These are phyloP conservation scores for Russula brevipes DNA, from an alignment of 768 basidiomycete species.

Conservation along the genomic window DNA sequence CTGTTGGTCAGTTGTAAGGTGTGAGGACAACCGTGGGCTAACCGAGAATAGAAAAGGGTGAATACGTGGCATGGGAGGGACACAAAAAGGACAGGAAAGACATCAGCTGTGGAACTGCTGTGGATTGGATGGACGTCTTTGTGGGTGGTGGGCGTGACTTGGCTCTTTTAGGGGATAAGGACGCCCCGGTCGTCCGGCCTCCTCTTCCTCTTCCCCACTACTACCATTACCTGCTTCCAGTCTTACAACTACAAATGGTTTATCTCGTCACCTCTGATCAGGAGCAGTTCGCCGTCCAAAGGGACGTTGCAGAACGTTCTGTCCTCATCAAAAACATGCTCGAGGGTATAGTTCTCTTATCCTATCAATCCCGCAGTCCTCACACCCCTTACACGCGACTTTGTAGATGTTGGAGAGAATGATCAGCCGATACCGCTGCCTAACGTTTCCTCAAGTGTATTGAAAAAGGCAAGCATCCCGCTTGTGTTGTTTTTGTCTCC, in stretches of 20 bases:
- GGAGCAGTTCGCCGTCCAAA: slow-evolving; percentile 89
- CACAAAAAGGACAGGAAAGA: slow-evolving; percentile 44
- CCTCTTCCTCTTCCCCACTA: background rate
- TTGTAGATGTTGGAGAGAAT: slow-evolving; percentile 84
- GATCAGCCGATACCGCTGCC: slow-evolving; percentile 93
- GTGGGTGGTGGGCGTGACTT: background rate
- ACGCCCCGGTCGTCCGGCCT: too few relatives aligned
- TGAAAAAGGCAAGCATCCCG: slow-evolving; percentile 71
- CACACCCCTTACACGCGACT: slow-evolving; percentile 13
- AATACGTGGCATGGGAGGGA: slow-evolving; percentile 34
- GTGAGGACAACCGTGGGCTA: background rate
- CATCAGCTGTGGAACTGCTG: slow-evolving; percentile 31
- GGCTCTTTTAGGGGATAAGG: background rate
- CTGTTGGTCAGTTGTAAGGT: slow-evolving; percentile 33
- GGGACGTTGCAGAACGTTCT: slow-evolving; percentile 90
- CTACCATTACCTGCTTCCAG: slow-evolving; percentile 20
- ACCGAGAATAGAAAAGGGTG: slow-evolving; percentile 50
- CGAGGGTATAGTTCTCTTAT: slow-evolving; percentile 55
- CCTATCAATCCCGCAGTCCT: slow-evolving; percentile 3
- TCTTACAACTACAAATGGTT: slow-evolving; percentile 50
- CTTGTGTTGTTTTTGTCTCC: background rate
- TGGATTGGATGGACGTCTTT: too few relatives aligned
- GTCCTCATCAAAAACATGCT: slow-evolving; percentile 99
- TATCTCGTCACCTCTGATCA: slow-evolving; percentile 92
- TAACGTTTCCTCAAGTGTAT: slow-evolving; percentile 86